phyloP scores from a whole-genome alignment of 2,329 filamentous ascomycete genomes.

The Epichloe gansuensis region DNA sequence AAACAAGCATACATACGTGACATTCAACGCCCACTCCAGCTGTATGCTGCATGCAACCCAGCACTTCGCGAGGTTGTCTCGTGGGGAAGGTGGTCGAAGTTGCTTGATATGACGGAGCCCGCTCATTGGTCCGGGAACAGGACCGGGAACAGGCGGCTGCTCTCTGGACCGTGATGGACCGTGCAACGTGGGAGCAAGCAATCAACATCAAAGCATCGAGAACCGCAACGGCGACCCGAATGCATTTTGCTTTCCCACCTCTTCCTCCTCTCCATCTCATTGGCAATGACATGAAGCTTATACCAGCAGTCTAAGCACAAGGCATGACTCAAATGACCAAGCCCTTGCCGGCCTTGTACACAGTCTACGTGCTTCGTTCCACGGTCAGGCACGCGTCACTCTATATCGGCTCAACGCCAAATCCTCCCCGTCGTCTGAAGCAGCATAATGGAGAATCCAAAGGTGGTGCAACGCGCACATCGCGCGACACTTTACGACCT shows the following conservation, averaged over 20 bases:
- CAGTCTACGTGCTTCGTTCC: slow-evolving; percentile 83
- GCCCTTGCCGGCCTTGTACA: slow-evolving; percentile 78
- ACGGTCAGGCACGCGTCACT: slow-evolving; percentile 56
- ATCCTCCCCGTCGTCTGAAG: slow-evolving; percentile 69
- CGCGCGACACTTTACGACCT: slow-evolving; percentile 53
- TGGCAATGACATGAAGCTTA: neutral
- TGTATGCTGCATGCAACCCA: too few relatives aligned
- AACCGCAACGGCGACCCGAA: neutral
- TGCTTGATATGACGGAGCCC: too few relatives aligned
- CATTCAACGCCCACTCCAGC: too few relatives aligned
- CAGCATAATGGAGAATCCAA: slow-evolving; percentile 82
- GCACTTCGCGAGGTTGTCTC: too few relatives aligned
- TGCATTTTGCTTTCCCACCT: neutral
- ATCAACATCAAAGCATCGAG: neutral
- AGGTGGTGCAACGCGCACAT: slow-evolving; percentile 72
- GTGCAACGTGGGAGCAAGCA: neutral
- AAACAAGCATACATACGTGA: too few relatives aligned
- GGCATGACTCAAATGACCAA: slow-evolving; percentile 31
- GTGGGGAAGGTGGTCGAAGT: too few relatives aligned
- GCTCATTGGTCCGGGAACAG: too few relatives aligned
- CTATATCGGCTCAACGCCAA: slow-evolving; percentile 87
- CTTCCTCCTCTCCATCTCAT: neutral
- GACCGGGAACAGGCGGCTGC: too few relatives aligned
- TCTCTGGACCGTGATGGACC: too few relatives aligned
- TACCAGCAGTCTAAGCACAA: slow-evolving; percentile 2